Evolutionary conservation across 371 early-diverging fungal genomes (phyloP).

Genomic region (Vairimorpha ceranae): DNA sequence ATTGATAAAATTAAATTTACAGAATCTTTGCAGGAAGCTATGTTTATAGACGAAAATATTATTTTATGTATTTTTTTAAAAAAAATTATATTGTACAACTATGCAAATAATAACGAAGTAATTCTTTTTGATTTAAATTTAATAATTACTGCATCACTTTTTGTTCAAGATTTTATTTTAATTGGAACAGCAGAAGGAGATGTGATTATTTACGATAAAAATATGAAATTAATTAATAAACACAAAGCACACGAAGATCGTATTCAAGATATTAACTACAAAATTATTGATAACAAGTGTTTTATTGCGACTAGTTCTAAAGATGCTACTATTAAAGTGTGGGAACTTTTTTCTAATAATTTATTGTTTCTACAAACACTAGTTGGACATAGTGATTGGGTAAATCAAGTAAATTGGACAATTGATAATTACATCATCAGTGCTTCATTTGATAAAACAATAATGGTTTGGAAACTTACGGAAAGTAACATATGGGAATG

Average conservation of each 20-base stretch:
- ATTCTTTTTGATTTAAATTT: no score
- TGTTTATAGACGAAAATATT: not conserved
- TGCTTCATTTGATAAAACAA: slow-evolving; percentile 42
- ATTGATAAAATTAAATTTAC: not conserved
- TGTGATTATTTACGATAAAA: slow-evolving; percentile 1
- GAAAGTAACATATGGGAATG: slow-evolving; percentile 6
- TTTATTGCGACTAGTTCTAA: slow-evolving; percentile 38
- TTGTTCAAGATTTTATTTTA: not conserved
- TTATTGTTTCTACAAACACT: slow-evolving; percentile 43
- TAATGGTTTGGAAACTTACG: slow-evolving; percentile 39
- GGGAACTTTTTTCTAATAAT: not conserved
- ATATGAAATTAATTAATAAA: not conserved
- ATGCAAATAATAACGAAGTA: not conserved
- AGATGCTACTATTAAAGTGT: slow-evolving; percentile 51
- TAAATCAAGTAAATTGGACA: slow-evolving; percentile 36
- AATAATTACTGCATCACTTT: not conserved
- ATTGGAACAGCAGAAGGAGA: slow-evolving; percentile 26
- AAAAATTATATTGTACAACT: not conserved
- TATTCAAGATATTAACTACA: slow-evolving; percentile 33
- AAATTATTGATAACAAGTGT: not conserved
- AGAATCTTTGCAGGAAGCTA: not conserved
- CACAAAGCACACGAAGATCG: slow-evolving; percentile 38
- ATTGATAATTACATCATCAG: slow-evolving; percentile 24
- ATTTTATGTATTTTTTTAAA: not conserved
- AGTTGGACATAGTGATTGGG: slow-evolving; percentile 53